Conservation (phyloP, 495 filamentous ascomycete species). For the Amphirosellinia nigrospora region DNA sequence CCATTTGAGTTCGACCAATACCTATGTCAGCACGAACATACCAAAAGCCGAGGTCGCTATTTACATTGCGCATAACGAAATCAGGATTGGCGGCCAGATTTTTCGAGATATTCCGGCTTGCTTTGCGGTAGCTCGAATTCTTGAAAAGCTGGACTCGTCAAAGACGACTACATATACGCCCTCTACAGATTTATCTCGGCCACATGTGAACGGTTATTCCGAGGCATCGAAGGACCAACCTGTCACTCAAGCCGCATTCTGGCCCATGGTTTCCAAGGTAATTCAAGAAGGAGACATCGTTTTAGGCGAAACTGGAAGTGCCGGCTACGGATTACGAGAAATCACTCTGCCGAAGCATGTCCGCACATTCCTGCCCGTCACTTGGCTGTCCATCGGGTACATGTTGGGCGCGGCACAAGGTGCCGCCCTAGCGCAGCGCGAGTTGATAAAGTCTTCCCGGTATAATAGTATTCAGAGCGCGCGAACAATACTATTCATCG, state of each 20-base stretch:
- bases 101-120: slow-evolving; percentile 23
- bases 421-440: slow-evolving; percentile 67
- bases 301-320: slow-evolving; percentile 78
- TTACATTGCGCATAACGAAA: slow-evolving; percentile 13
- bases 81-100: slow-evolving; percentile 21
- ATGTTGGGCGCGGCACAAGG: slow-evolving; percentile 72
- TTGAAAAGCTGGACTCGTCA: slow-evolving; percentile 5
- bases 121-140: slow-evolving; percentile 13
- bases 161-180: neutral
- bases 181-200: slow-evolving; percentile 11
- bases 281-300: slow-evolving; percentile 70
- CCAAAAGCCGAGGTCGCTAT: slow-evolving; percentile 31
- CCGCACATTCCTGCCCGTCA: slow-evolving; percentile 71
- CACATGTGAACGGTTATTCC: neutral
- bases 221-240: slow-evolving; percentile 12
- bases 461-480: slow-evolving; percentile 37
- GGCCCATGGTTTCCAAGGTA: slow-evolving; percentile 74
- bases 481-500: slow-evolving; percentile 74
- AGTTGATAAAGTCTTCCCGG: slow-evolving; percentile 40
- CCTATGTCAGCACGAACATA: slow-evolving; percentile 39
- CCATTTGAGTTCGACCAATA: slow-evolving; percentile 41
- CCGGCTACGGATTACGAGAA: slow-evolving; percentile 78
- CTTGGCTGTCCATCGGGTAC: slow-evolving; percentile 79
- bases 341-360: slow-evolving; percentile 71
- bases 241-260: slow-evolving; percentile 78